Evolutionary conservation across 257 asterid genomes (phyloP), one percentile per base, ranked within the genome.

Genomic region (Primulina tabacum): DNA sequence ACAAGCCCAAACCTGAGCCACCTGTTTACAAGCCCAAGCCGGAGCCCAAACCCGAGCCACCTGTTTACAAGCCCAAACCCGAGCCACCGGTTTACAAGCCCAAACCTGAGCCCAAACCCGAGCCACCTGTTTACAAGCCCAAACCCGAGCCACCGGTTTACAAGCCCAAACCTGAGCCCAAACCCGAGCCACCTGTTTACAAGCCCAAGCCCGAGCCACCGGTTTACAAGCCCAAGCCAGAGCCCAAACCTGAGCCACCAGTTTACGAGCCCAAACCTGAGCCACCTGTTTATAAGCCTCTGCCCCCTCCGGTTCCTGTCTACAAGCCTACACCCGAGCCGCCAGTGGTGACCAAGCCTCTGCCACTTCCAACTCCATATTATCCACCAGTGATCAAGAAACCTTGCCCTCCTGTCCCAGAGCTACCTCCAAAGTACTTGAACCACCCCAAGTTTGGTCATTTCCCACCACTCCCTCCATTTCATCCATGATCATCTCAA

Each of bases 381-480:
- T 60, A 12, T 20, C 85, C 75, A 26, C 95, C 95, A 34, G 16
- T 81, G 65, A n/a, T 18, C 1, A 90, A 85, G 84, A 84, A 83
- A 21, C 94, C 96, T 0, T 82, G 77, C 40, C 95, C 95, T 7
- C 88, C 94, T 3, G 64, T 87, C 56, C 81, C 81, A 33, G 20
- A 79, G 70, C 56, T 81, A 53, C 97, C 95, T 0, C 92, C 89
- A 7, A 82, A 84, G 75, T 77, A 77, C 79, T 81, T 76, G 72
- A 83, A 80, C 80, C 92, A 86, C 79, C 97, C 98, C 6, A 84
- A 74, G 69, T 50, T 80, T 60, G 87, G 87, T 9, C 66, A 69
- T 53, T 78, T 68, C 81, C 92, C 92, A 52, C 90, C 96, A 4
- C 60, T 83, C 34, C 84, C 97, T 56, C 80, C 76, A 57, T 82